Evolutionary conservation across 75 land plant species (phyloP), one percentile per base, ranked within the genome.

Genomic region (Chamaecyparis obtusa): DNA sequence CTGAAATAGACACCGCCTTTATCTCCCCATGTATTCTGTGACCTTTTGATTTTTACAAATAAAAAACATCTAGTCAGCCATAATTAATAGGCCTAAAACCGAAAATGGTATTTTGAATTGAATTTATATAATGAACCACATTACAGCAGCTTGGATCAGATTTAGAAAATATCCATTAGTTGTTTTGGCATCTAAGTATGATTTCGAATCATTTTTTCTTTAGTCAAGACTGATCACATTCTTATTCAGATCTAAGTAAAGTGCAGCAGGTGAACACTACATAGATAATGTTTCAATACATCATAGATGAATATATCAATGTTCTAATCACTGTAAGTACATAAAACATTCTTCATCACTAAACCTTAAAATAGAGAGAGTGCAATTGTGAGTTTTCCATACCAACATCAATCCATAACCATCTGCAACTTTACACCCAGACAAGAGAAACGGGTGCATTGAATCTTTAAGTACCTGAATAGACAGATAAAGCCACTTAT

Each of bases 351-450:
- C n/a, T 79, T 79, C 7, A 41, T 21, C 43, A 41, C 41, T 79
- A 19, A 33, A 41, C 2, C 41, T 7, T 5, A 79, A 21, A 24
- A 79, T 41, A 21, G 41, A 7, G 4, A 37, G 41, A 79, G 24
- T 79, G 27, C 46, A 79, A 36, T 36, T 13, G 33, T 33, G 39
- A 36, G 1, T 14, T 74, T 36, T 79, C 27, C 82, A 48, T 69
- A 92, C 93, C 87, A 92, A 51, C 88, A 89, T 87, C 37, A 85
- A 86, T 3, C 92, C 90, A 48, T 85, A 88, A 15, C 93, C 93
- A 91, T 92, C 93, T 24, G 87, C 72, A 21, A 92, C 92, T 81
- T 92, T 92, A 54, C 90, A 88, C 49, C 93, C 93, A 67, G 93
- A 89, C 35, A 92, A 77, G 49, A 92, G 86, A 84, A 92, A 92